A percentile compares a stretch with the other conserved stretches of the same genome.
phyloP scores from a whole-genome alignment of 2,329 filamentous ascomycete genomes.

The Huntiella bhutanensis region DNA sequence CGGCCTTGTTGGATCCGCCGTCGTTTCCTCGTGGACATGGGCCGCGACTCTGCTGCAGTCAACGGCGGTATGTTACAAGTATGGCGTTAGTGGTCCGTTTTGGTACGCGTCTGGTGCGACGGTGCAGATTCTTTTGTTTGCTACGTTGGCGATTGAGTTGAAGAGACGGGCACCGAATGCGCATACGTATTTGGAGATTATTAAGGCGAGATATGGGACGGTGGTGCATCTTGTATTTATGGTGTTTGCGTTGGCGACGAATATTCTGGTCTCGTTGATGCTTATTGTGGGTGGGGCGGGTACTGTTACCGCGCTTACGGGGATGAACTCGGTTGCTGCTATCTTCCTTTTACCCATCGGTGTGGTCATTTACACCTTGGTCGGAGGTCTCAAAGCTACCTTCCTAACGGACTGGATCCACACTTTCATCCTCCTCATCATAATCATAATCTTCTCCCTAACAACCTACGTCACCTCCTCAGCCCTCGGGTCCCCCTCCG shows the following conservation, averaged over 20 bases:
- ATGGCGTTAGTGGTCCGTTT: conserved; percentile 44
- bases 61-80: conserved; percentile 64
- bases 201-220: conserved; percentile 59
- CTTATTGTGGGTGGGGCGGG: conserved; percentile 56
- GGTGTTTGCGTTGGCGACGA: conserved; percentile 64
- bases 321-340: conserved; percentile 48
- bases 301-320: conserved; percentile 33
- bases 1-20: conserved; percentile 68
- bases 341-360: conserved; percentile 65
- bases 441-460: conserved; percentile 72
- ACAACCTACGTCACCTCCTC: conserved; percentile 60
- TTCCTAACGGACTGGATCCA: conserved; percentile 77
- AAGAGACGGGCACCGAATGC: conserved; percentile 78
- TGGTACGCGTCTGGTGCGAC: conserved; percentile 54
- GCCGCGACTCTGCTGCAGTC: conserved; percentile 67
- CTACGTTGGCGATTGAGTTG: conserved; percentile 74
- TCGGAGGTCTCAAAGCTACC: conserved; percentile 68
- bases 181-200: conserved; percentile 68
- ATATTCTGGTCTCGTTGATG: conserved; percentile 79
- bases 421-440: conserved; percentile 65
- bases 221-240: conserved; percentile 60
- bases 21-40: conserved; percentile 92
- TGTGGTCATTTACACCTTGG: conserved; percentile 52
- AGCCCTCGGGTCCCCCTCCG: conserved; percentile 52
- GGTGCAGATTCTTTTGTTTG: conserved; percentile 76